These are phyloP conservation scores for Penicillium decumbens DNA, from an alignment of 2,329 filamentous ascomycete genomes.

Conservation along the genomic window DNA sequence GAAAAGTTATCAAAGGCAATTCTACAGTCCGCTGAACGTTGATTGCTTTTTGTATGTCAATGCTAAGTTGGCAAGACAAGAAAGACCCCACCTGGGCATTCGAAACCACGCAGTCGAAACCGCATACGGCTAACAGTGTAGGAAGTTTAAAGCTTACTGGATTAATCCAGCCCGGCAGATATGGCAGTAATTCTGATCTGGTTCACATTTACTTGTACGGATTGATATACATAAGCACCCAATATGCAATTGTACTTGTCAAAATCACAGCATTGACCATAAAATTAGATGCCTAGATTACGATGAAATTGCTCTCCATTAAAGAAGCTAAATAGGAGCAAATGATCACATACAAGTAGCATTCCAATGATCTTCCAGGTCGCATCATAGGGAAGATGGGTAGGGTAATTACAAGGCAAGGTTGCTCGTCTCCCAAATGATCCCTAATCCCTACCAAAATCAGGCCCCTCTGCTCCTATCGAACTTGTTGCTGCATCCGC, in stretches of 20 bases:
- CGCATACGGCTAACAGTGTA: too few species aligned
- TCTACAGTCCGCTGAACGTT: not conserved
- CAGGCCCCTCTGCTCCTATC: not conserved
- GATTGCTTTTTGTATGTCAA: not conserved
- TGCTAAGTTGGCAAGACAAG: too few species aligned
- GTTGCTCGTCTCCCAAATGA: not conserved
- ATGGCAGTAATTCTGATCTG: too few species aligned
- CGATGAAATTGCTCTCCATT: too few species aligned
- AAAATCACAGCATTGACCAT: not conserved
- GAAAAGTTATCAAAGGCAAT: not conserved
- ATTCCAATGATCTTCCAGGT: not conserved
- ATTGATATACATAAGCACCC: too few species aligned
- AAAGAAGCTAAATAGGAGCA: not conserved
- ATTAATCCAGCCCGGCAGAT: too few species aligned
- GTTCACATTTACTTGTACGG: too few species aligned
- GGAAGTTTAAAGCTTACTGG: too few species aligned
- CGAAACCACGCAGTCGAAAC: too few species aligned
- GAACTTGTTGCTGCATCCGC: not conserved
- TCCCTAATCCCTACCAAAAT: not conserved
- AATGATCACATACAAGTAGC: not conserved
- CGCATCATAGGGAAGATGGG: not conserved
- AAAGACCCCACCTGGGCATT: too few species aligned
- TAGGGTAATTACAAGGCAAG: not conserved
- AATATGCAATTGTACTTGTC: not conserved
- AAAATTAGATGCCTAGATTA: not conserved